Evolutionary conservation across 169 alveolate genomes (phyloP).

Genomic region (Plasmodium chabaudi): DNA sequence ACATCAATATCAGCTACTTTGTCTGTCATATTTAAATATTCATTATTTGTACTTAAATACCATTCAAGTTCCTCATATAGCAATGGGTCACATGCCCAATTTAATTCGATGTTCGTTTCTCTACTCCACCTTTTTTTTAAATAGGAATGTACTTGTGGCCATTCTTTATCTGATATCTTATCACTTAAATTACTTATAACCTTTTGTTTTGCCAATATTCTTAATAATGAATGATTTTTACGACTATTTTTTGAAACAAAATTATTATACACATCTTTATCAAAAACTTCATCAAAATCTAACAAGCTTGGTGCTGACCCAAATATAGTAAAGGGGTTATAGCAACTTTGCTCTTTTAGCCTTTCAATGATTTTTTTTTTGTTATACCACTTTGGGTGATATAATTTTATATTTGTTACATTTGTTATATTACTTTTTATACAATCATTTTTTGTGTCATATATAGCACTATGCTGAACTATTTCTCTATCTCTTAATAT

Average conservation of each 20-base stretch:
- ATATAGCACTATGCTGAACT: slow-evolving; percentile 78
- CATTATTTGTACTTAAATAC: slow-evolving; percentile 78
- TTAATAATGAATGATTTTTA: slow-evolving; percentile 74
- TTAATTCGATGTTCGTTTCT: slow-evolving; percentile 79
- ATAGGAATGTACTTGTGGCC: slow-evolving; percentile 80
- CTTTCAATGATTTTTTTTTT: slow-evolving; percentile 78
- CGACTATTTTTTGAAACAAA: slow-evolving; percentile 80
- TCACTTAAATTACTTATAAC: slow-evolving; percentile 63
- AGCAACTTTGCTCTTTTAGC: slow-evolving; percentile 81
- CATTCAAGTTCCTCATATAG: slow-evolving; percentile 80
- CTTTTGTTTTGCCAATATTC: slow-evolving; percentile 69
- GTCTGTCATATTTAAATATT: slow-evolving; percentile 77
- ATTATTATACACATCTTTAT: slow-evolving; percentile 76
- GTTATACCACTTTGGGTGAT: slow-evolving; percentile 82
- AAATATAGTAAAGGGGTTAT: slow-evolving; percentile 90
- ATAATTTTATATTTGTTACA: slow-evolving; percentile 78
- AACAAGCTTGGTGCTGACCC: slow-evolving; percentile 88
- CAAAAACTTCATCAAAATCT: slow-evolving; percentile 83
- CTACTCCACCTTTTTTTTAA: slow-evolving; percentile 75
- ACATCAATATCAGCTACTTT: slow-evolving; percentile 80
- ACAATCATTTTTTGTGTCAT: slow-evolving; percentile 66
- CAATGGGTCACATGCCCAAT: slow-evolving; percentile 82
- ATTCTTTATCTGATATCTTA: slow-evolving; percentile 75
- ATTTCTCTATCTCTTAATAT: slow-evolving; percentile 76
- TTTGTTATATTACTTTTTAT: slow-evolving; percentile 75